phyloP scores from a whole-genome alignment of 495 filamentous ascomycete genomes.

The Talaromyces borbonicus region DNA sequence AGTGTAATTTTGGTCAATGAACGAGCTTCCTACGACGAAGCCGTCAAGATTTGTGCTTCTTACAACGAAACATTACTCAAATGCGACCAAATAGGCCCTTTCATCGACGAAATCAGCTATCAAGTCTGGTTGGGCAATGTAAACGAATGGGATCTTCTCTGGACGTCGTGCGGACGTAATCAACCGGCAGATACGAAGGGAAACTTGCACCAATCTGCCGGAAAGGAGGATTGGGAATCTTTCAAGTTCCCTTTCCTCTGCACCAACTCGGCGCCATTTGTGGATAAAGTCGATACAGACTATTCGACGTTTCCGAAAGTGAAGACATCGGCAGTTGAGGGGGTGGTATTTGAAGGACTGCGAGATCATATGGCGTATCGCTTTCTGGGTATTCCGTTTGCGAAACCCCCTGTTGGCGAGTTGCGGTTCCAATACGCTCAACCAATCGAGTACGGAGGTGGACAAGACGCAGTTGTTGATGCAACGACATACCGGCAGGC shows the following conservation, averaged over 20 bases:
- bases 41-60: neutral
- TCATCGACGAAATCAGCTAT: neutral
- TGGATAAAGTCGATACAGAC: constrained; percentile 15
- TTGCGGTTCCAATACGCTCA: constrained; percentile 36
- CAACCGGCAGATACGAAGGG: neutral
- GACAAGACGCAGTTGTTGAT: constrained; percentile 22
- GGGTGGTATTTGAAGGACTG: constrained; percentile 31
- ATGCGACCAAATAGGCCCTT: neutral
- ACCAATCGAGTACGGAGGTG: constrained; percentile 21
- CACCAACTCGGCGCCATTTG: constrained; percentile 18
- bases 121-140: neutral
- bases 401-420: constrained; percentile 26
- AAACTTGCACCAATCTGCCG: neutral
- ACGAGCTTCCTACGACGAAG: neutral
- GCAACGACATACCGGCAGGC: constrained; percentile 32
- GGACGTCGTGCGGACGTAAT: neutral
- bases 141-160: neutral
- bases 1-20: neutral
- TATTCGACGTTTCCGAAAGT: constrained; percentile 14
- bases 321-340: neutral
- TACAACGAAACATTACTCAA: constrained; percentile 1
- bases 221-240: too few species aligned
- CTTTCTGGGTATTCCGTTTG: constrained; percentile 43
- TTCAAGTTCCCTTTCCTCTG: constrained; percentile 16
- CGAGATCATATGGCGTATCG: constrained; percentile 45